Conservation (phyloP, 352 stramenopile species). For the Albugo laibachii region DNA sequence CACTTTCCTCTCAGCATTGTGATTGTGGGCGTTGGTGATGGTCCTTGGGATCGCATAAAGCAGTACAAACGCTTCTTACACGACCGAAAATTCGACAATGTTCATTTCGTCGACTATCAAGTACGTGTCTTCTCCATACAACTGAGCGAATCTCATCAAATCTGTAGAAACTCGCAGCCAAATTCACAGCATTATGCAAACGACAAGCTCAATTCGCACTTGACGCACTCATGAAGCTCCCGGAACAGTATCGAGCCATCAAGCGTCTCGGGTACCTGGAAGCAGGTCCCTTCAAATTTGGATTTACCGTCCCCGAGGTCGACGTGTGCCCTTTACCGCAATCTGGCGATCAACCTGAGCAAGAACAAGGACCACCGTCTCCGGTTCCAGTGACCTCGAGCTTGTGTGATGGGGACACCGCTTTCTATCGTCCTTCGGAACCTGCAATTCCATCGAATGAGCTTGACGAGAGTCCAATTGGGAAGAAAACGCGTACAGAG, state of each 20-base stretch:
- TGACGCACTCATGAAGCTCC: slow-evolving; percentile 69
- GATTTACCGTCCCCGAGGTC: not conserved
- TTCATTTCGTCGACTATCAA: slow-evolving; percentile 74
- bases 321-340: not conserved
- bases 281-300: not conserved
- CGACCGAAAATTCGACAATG: slow-evolving; percentile 69
- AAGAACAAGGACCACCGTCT: too few species aligned
- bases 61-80: slow-evolving; percentile 63
- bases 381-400: too few species aligned
- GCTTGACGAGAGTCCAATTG: too few species aligned
- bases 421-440: too few species aligned
- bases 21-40: slow-evolving; percentile 63
- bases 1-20: slow-evolving; percentile 56
- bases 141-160: not conserved
- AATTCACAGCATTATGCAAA: slow-evolving; percentile 20
- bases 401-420: too few species aligned
- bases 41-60: slow-evolving; percentile 62
- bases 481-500: too few species aligned
- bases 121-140: slow-evolving; percentile 3
- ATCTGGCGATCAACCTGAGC: too few species aligned
- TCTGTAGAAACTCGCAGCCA: slow-evolving; percentile 26
- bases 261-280: slow-evolving; percentile 45
- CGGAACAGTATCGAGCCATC: slow-evolving; percentile 59
- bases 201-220: slow-evolving; percentile 53
- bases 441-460: too few species aligned